A percentile compares a stretch with the other conserved stretches of the same genome.
These are phyloP conservation scores for Rhodotorula kratochvilovae DNA, from an alignment of 768 basidiomycete species.

Conservation along the genomic window DNA sequence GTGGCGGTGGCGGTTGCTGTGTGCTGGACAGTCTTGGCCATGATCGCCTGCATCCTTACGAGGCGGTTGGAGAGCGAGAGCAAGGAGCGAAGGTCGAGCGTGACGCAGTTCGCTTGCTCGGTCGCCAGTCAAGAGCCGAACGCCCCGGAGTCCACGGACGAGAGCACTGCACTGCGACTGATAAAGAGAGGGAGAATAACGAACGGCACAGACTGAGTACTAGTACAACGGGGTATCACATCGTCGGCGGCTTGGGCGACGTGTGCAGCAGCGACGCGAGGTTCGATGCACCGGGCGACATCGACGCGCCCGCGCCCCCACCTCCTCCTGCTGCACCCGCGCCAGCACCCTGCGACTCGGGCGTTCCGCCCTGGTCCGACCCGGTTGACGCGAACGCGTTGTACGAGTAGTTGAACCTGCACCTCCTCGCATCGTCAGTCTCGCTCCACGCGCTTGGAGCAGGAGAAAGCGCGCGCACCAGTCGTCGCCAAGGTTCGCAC, in stretches of 20 bases:
- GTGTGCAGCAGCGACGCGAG: not conserved
- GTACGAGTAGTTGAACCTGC: conserved; percentile 29
- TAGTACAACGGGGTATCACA: not conserved
- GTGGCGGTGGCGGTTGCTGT: not conserved
- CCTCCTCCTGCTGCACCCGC: no score
- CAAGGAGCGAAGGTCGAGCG: no score
- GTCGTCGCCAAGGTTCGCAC: conserved; percentile 22
- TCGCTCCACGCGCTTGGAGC: not conserved
- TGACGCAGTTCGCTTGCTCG: no score
- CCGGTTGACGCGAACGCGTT: conserved; percentile 5
- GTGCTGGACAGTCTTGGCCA: not conserved
- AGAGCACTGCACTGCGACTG: no score
- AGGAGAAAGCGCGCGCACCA: conserved; percentile 9
- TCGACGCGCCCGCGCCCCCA: not conserved
- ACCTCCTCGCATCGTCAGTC: not conserved
- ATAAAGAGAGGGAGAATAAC: no score
- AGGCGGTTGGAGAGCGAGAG: not conserved
- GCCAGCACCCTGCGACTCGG: not conserved
- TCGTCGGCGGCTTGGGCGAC: not conserved
- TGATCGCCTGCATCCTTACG: not conserved
- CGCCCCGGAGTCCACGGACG: no score
- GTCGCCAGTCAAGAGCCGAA: not conserved
- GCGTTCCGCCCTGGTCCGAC: not conserved
- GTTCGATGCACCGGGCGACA: not conserved
- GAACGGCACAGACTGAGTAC: not conserved